These are phyloP conservation scores for Purshia tridentata DNA, from an alignment of 306 rosid genomes.

Conservation along the genomic window DNA sequence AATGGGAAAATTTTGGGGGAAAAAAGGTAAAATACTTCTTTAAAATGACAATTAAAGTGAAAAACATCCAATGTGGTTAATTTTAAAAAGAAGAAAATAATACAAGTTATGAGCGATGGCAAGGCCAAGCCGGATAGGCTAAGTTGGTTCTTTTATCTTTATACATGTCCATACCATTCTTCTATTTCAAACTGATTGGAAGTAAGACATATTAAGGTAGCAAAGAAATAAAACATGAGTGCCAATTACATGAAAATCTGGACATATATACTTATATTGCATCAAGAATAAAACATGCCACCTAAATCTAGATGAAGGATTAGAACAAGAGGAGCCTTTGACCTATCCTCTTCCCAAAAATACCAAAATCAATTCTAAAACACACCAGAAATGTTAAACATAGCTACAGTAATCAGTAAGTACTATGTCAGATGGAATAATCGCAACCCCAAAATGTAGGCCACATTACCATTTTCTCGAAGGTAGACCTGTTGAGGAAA, in stretches of 20 bases:
- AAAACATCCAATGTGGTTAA: not conserved
- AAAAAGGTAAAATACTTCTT: not conserved
- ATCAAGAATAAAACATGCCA: not conserved
- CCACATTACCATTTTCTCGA: conserved; percentile 79
- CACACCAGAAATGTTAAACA: not conserved
- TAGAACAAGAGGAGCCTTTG: not conserved
- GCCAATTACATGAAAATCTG: not conserved
- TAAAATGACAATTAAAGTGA: not conserved
- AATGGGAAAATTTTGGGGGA: not conserved
- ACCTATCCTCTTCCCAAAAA: not conserved
- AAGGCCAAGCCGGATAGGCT: no score
- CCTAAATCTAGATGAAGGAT: not conserved
- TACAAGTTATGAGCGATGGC: no score
- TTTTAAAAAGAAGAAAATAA: not conserved
- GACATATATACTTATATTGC: not conserved
- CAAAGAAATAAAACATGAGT: not conserved
- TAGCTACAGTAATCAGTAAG: not conserved
- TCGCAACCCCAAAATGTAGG: not conserved
- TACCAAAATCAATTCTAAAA: not conserved
- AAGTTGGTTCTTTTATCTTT: not conserved
- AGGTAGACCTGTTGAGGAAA: conserved; percentile 63
- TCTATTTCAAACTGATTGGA: not conserved
- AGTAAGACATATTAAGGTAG: not conserved
- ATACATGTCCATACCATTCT: not conserved
- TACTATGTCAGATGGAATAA: not conserved